phyloP scores from a whole-genome alignment of 1,284 basidiomycete species.

The Anthracocystis walkeri region DNA sequence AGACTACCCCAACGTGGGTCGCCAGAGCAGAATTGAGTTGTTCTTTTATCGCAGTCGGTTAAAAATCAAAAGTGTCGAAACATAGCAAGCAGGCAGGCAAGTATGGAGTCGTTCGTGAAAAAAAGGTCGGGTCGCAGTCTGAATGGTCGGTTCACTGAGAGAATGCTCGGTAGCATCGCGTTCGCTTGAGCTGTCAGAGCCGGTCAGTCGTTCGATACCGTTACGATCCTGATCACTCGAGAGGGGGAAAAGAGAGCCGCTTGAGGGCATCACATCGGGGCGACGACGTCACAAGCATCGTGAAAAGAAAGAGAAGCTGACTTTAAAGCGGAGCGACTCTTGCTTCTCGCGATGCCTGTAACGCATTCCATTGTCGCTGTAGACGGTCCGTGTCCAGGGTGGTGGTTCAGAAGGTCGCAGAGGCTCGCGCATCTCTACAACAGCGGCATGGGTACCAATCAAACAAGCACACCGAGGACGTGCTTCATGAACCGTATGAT shows the following conservation, averaged over 20 bases:
- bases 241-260: slow-evolving; percentile 24
- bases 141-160: slow-evolving; percentile 7
- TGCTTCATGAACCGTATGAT: slow-evolving; percentile 5
- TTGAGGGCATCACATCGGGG: slow-evolving; percentile 39
- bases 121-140: slow-evolving; percentile 3
- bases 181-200: slow-evolving; percentile 15
- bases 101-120: slow-evolving; percentile 20
- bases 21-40: slow-evolving; percentile 39
- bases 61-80: slow-evolving; percentile 13
- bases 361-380: slow-evolving; percentile 44
- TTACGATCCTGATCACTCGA: slow-evolving; percentile 8
- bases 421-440: slow-evolving; percentile 18
- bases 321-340: slow-evolving; percentile 36
- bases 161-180: too few species aligned
- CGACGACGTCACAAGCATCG: slow-evolving; percentile 24
- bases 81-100: slow-evolving; percentile 21
- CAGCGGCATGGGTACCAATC: slow-evolving; percentile 11
- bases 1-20: slow-evolving; percentile 38
- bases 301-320: slow-evolving; percentile 15
- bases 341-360: slow-evolving; percentile 5
- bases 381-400: slow-evolving; percentile 19
- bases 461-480: slow-evolving; percentile 10
- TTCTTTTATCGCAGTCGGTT: slow-evolving; percentile 18
- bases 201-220: slow-evolving; percentile 13
- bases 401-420: slow-evolving; percentile 8